A percentile compares a stretch with the other conserved stretches of the same genome.
phyloP scores from a whole-genome alignment of 2,329 filamentous ascomycete species.

The Paraphaeosphaeria sporulosa region DNA sequence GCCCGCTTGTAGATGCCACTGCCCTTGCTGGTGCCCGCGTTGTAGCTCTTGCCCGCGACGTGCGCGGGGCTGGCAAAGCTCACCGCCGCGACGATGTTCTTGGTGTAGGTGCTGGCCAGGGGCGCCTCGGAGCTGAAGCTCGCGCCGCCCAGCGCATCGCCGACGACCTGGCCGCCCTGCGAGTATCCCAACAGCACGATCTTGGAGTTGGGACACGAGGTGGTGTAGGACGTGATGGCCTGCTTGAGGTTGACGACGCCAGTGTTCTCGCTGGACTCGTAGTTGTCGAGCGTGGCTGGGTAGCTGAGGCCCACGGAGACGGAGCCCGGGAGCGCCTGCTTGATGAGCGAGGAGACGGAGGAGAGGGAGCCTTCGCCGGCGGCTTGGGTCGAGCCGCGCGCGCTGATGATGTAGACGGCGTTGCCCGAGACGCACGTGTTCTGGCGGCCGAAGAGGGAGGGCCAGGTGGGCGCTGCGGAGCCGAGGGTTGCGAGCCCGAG shows the following conservation, averaged over 20 bases:
- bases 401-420: background rate
- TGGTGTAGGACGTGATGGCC: background rate
- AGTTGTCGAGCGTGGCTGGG: background rate
- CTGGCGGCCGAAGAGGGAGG: background rate
- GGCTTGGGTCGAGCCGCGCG: background rate
- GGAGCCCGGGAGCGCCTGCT: background rate
- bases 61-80: background rate
- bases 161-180: background rate
- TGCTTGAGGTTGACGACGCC: background rate
- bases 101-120: background rate
- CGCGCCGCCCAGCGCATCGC: background rate
- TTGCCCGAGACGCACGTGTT: background rate
- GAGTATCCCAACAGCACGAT: background rate
- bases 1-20: background rate
- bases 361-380: background rate
- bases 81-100: background rate
- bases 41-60: background rate
- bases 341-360: background rate
- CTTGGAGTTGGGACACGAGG: background rate
- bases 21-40: background rate
- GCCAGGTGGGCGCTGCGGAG: background rate
- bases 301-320: background rate
- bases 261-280: background rate
- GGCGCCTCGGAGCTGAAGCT: background rate
- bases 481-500: background rate